A percentile compares a stretch with the other conserved stretches of the same genome.
Evolutionary conservation across 2,329 filamentous ascomycete species (phyloP).

Genomic region (Diaporthe nobilis): DNA sequence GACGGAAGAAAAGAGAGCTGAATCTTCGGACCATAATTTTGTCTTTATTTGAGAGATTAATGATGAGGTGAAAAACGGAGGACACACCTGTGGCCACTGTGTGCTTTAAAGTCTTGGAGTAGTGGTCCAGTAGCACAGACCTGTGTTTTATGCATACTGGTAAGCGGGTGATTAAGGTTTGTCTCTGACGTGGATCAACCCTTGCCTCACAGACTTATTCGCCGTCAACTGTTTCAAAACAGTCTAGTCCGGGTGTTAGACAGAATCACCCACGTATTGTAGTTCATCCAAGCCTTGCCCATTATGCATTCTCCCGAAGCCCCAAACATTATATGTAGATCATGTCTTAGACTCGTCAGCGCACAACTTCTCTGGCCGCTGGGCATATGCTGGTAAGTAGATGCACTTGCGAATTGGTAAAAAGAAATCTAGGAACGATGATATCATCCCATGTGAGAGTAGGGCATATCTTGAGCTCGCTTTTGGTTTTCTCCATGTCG

Average conservation of each 20-base stretch:
- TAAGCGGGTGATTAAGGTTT: constrained; percentile 24
- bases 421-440: background rate
- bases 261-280: background rate
- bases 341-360: background rate
- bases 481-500: background rate
- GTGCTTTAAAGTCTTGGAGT: constrained; percentile 5
- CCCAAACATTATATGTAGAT: constrained; percentile 2
- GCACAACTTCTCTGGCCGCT: background rate
- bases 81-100: background rate
- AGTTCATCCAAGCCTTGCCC: constrained; percentile 19
- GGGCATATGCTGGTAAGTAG: background rate
- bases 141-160: constrained; percentile 13
- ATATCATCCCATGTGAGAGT: background rate
- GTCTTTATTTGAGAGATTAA: background rate
- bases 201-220: constrained; percentile 15
- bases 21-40: background rate
- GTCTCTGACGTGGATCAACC: constrained; percentile 28
- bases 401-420: background rate
- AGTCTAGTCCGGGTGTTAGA: background rate
- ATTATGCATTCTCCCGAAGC: constrained; percentile 4
- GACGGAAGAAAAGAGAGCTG: constrained; percentile 25
- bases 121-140: constrained; percentile 14
- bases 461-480: background rate
- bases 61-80: background rate
- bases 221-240: constrained; percentile 25